These are phyloP conservation scores for Luffa aegyptiaca DNA, from an alignment of 306 rosid genomes.

Conservation along the genomic window DNA sequence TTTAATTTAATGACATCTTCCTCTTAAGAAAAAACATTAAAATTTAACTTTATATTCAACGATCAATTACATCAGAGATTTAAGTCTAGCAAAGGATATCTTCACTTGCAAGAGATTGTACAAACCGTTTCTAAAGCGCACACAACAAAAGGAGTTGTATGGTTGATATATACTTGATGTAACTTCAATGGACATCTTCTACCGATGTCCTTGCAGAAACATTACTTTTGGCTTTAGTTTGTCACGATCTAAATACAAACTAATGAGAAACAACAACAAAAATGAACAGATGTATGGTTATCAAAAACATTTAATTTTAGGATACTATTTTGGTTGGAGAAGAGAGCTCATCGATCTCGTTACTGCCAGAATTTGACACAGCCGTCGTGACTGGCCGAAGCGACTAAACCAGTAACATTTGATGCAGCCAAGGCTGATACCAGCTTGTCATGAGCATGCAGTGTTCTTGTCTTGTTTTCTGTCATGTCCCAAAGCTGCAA, in stretches of 20 bases:
- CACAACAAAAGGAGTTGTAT: background rate
- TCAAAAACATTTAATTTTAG: background rate
- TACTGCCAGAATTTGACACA: constrained; percentile 72
- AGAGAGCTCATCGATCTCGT: background rate
- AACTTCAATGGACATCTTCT: background rate
- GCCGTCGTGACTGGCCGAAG: constrained; percentile 65
- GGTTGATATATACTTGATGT: background rate
- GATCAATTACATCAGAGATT: background rate
- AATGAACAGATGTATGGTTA: constrained; percentile 14
- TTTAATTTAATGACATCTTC: too few relatives aligned
- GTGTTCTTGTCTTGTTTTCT: constrained; percentile 35
- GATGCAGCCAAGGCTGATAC: constrained; percentile 62
- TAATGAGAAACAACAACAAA: constrained; percentile 4
- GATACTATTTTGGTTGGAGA: background rate
- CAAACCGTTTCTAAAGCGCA: background rate
- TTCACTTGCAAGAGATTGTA: background rate
- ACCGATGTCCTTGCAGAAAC: background rate
- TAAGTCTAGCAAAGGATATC: background rate
- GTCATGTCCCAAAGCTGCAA: constrained; percentile 59
- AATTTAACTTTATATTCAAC: background rate
- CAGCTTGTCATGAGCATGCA: constrained; percentile 46
- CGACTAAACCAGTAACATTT: constrained; percentile 40
- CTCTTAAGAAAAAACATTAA: background rate
- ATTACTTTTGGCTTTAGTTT: background rate
- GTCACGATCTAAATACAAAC: background rate